Evolutionary conservation across 306 rosid genomes (phyloP).

Genomic region (Glycine soja): DNA sequence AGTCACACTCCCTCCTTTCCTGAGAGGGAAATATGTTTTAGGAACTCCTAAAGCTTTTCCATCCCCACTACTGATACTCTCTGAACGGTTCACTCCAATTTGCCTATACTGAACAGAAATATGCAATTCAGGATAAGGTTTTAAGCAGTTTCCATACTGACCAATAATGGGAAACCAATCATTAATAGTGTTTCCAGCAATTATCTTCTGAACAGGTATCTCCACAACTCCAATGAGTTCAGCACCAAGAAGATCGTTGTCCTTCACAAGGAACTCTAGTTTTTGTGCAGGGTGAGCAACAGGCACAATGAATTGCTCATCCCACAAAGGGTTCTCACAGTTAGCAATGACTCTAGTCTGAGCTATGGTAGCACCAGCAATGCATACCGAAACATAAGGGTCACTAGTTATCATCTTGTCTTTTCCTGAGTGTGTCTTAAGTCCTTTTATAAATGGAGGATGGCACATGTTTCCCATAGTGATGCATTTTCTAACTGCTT

Average conservation of each 20-base stretch:
- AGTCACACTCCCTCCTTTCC: constrained; percentile 73
- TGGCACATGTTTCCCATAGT: constrained; percentile 61
- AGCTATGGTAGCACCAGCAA: constrained; percentile 76
- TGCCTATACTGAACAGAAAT: constrained; percentile 62
- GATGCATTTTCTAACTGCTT: constrained; percentile 64
- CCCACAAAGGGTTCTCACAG: constrained; percentile 75
- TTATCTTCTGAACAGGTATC: constrained; percentile 57
- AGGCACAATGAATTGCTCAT: constrained; percentile 66
- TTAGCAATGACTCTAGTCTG: constrained; percentile 67
- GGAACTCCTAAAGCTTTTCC: constrained; percentile 55
- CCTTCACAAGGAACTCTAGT: constrained; percentile 72
- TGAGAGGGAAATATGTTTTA: constrained; percentile 68
- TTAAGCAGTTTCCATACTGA: constrained; percentile 51
- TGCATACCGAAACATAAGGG: constrained; percentile 74
- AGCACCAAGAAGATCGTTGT: constrained; percentile 77
- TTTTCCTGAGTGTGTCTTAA: constrained; percentile 51
- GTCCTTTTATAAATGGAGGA: constrained; percentile 55
- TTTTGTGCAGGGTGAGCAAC: constrained; percentile 70
- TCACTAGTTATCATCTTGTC: constrained; percentile 69
- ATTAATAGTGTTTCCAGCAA: constrained; percentile 53
- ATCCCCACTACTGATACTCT: constrained; percentile 37
- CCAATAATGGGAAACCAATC: constrained; percentile 75
- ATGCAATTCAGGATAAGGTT: constrained; percentile 72
- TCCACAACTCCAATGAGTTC: constrained; percentile 73
- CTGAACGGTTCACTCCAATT: constrained; percentile 41